phyloP scores from a whole-genome alignment of 148 eudicot species.

The Cornus florida region DNA sequence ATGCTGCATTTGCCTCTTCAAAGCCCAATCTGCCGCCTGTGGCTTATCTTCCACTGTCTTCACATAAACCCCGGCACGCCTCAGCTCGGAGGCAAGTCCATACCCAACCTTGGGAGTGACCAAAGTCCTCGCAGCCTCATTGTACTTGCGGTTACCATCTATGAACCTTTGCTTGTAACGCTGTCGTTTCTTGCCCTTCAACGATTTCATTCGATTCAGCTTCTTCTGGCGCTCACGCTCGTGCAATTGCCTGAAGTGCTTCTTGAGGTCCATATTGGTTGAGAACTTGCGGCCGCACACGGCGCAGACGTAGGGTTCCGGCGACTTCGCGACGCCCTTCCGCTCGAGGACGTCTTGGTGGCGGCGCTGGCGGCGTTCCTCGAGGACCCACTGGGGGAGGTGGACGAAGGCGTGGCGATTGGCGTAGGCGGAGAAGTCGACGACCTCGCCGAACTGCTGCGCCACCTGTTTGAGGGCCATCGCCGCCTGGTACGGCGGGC shows the following conservation, averaged over 20 bases:
- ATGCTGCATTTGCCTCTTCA: slow-evolving; percentile 75
- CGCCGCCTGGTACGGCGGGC: slow-evolving; percentile 79
- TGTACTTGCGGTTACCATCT: slow-evolving; percentile 56
- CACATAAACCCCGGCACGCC: slow-evolving; percentile 84
- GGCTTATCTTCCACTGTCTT: slow-evolving; percentile 94
- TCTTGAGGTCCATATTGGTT: slow-evolving; percentile 68
- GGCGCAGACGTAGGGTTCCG: slow-evolving; percentile 52
- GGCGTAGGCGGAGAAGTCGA: slow-evolving; percentile 75
- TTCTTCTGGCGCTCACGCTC: slow-evolving; percentile 84
- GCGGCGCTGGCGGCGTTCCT: slow-evolving; percentile 57
- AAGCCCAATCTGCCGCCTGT: slow-evolving; percentile 92
- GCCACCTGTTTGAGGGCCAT: slow-evolving; percentile 47
- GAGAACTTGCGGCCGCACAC: slow-evolving; percentile 84
- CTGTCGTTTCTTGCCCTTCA: slow-evolving; percentile 86
- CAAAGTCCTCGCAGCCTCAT: slow-evolving; percentile 67
- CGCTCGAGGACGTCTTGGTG: slow-evolving; percentile 53
- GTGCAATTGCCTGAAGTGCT: slow-evolving; percentile 73
- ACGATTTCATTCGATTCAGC: slow-evolving; percentile 58
- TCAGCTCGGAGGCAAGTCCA: slow-evolving; percentile 66
- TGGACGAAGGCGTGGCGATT: slow-evolving; percentile 87
- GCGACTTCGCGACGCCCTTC: slow-evolving; percentile 39
- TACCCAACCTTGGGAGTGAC: slow-evolving; percentile 71
- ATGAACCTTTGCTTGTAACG: slow-evolving; percentile 68
- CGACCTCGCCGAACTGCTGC: slow-evolving; percentile 56
- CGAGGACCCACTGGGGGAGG: slow-evolving; percentile 68